phyloP scores from a whole-genome alignment of 73 alveolate species.

The Halteria grandinella region DNA sequence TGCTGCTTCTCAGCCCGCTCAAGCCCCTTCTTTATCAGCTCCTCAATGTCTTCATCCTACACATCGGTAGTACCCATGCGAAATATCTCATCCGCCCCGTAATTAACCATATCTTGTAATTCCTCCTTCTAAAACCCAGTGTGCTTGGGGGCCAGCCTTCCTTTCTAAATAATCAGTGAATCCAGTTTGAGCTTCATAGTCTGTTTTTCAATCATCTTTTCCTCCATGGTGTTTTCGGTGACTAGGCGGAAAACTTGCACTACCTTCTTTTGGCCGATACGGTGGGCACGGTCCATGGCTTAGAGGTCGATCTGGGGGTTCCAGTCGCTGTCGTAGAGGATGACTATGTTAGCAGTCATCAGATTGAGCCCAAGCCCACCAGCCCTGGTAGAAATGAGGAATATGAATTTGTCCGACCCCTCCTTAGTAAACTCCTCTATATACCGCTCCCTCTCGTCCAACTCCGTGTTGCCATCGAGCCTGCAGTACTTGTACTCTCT shows the following conservation, averaged over 20 bases:
- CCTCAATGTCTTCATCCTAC: conserved; percentile 94
- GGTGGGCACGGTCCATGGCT: conserved; percentile 99
- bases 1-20: conserved; percentile 80
- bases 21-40: conserved; percentile 89
- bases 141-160: conserved; percentile 92
- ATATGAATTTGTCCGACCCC: conserved; percentile 83
- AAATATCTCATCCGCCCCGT: conserved; percentile 97
- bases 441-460: conserved; percentile 69
- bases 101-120: conserved; percentile 93
- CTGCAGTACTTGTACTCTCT: conserved; percentile 95
- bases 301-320: conserved; percentile 99
- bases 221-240: conserved; percentile 97
- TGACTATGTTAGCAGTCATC: conserved; percentile 98
- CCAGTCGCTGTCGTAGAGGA: conserved; percentile 98
- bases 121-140: conserved; percentile 93
- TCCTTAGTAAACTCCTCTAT: conserved; percentile 63
- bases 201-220: conserved; percentile 96
- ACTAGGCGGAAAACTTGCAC: conserved; percentile 93
- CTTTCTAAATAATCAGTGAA: conserved; percentile 93
- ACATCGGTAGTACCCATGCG: conserved; percentile 79
- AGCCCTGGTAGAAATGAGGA: conserved; percentile 97
- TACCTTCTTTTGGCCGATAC: conserved; percentile 98
- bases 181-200: conserved; percentile 95
- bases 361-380: conserved; percentile 97
- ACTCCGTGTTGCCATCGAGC: conserved; percentile 93